Evolutionary conservation across 2,329 filamentous ascomycete species (phyloP), one percentile per base, ranked within the genome.

Genomic region (Juglanconis oblonga): DNA sequence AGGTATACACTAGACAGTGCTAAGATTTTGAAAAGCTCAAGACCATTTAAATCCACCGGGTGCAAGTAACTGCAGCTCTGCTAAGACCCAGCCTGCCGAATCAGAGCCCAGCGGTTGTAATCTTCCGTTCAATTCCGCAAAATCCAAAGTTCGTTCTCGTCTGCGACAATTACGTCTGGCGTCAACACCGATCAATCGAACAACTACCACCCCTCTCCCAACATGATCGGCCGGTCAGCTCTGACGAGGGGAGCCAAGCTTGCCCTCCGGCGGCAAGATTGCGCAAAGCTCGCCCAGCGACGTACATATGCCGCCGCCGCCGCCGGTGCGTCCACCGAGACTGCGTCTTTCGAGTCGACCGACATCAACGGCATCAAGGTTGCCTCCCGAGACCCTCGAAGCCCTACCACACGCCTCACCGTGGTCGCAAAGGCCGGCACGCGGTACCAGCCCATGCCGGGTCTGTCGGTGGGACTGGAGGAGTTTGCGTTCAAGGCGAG

Each of bases 401-500:
- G 92, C 65, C 91, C 92, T 67, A 96, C 94, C 64, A 92, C 93
- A 64, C 96, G 92, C 72, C 84, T 99, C 67, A 92, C 93, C 59
- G 78, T 99, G 66, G 91, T 99, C 74, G 87, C 93, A 68, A 97
- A 96, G 83, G 95, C 92, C 65, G 95, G 95, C 72, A 96, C 94
- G 66, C 85, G 95, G 77, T 98, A 94, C 78, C 88, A 99, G 82
- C 86, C 91, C 65, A 83, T 90, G 67, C 95, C 95, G 65, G 95
- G 95, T 67, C 84, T 97, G 76, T 89, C 94, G 66, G 89, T 93
- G 73, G 94, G 90, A 61, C 85, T 99, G 67, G 90, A 95, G 81
- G 90, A 92, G 76, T 99, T 96, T 81, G 94, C 96, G 67, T 99
- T 97, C 87, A 96, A 96, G 91, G 95, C 92, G 78, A 63, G 59